Percentiles rank a stretch among this genome's conserved stretches.
Conservation (phyloP, 2,329 filamentous ascomycete species). For the Aspergillus sp. region DNA sequence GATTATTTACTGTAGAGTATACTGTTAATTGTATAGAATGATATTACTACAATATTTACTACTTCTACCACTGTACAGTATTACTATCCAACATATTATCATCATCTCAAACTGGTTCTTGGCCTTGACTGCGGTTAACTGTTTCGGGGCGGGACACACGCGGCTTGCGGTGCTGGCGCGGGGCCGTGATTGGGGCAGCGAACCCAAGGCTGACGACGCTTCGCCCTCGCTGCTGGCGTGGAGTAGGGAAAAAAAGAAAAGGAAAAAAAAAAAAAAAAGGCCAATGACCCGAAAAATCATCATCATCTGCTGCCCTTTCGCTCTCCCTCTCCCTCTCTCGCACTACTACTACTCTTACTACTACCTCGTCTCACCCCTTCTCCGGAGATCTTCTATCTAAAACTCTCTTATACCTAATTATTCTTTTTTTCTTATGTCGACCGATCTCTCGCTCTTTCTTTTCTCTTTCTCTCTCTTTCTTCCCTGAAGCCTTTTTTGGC, state of each 20-base stretch:
- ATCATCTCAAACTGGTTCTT: slow-evolving; percentile 18
- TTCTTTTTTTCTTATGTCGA: slow-evolving; percentile 1
- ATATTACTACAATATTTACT: too few relatives aligned
- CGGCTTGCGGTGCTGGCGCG: slow-evolving; percentile 27
- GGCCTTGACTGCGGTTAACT: slow-evolving; percentile 19
- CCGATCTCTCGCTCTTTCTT: slow-evolving; percentile 9
- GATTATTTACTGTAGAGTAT: too few relatives aligned
- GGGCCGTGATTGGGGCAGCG: slow-evolving; percentile 30
- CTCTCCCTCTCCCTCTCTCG: slow-evolving; percentile 9
- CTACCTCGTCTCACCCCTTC: too few relatives aligned
- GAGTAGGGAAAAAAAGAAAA: background rate
- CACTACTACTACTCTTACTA: too few relatives aligned
- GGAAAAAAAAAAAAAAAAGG: background rate
- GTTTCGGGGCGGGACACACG: slow-evolving; percentile 28
- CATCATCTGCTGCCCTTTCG: slow-evolving; percentile 9
- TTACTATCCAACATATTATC: too few relatives aligned
- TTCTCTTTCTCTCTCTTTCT: slow-evolving; percentile 8
- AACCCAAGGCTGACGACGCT: slow-evolving; percentile 33
- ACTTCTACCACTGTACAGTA: too few relatives aligned
- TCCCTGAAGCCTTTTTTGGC: slow-evolving; percentile 7
- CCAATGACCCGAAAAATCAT: background rate
- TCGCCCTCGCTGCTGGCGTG: slow-evolving; percentile 9
- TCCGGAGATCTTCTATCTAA: too few relatives aligned
- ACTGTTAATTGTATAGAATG: too few relatives aligned
- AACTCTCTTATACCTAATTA: too few relatives aligned